These are phyloP conservation scores for Lasiosphaeriaceae sp. DNA, from an alignment of 495 filamentous ascomycete genomes.

Conservation along the genomic window DNA sequence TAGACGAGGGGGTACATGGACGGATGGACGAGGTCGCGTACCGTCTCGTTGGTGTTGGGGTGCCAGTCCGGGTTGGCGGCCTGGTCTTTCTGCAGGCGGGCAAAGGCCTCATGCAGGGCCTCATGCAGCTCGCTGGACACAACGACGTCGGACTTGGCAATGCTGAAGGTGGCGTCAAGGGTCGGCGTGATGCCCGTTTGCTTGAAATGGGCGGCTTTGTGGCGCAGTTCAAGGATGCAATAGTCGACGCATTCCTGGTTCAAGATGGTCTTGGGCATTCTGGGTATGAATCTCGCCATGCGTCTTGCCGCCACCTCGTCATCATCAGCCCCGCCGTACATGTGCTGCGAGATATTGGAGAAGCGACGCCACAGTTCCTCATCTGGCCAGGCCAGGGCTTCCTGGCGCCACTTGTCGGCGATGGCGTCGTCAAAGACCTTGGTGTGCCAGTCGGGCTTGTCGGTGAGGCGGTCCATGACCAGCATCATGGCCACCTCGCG, in stretches of 20 bases:
- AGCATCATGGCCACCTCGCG: conserved; percentile 39
- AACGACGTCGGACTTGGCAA: conserved; percentile 27
- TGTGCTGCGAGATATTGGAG: conserved; percentile 1
- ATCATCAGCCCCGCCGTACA: too few species aligned
- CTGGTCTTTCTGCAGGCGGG: conserved; percentile 39
- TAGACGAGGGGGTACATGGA: conserved; percentile 60
- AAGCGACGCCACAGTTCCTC: conserved; percentile 27
- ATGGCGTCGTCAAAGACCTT: conserved; percentile 53
- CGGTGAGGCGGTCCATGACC: conserved; percentile 35
- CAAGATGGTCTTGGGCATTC: conserved; percentile 14
- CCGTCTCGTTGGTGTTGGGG: conserved; percentile 50
- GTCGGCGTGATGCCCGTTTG: conserved; percentile 33
- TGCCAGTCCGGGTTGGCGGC: conserved; percentile 52
- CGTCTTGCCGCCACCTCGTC: too few species aligned
- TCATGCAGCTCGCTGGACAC: conserved; percentile 16
- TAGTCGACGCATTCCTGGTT: conserved; percentile 43
- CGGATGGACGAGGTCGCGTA: conserved; percentile 59
- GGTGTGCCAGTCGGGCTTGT: conserved; percentile 50
- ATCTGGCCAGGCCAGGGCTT: conserved; percentile 27
- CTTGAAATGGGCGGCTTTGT: conserved; percentile 37
- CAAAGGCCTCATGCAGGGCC: conserved; percentile 19
- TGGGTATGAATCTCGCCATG: too few species aligned
- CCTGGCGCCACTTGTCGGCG: conserved; percentile 33
- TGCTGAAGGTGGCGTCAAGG: conserved; percentile 23
- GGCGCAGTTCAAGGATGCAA: conserved; percentile 48